Conservation (phyloP, 805 yeast species). For the Yamadazyma olivae region DNA sequence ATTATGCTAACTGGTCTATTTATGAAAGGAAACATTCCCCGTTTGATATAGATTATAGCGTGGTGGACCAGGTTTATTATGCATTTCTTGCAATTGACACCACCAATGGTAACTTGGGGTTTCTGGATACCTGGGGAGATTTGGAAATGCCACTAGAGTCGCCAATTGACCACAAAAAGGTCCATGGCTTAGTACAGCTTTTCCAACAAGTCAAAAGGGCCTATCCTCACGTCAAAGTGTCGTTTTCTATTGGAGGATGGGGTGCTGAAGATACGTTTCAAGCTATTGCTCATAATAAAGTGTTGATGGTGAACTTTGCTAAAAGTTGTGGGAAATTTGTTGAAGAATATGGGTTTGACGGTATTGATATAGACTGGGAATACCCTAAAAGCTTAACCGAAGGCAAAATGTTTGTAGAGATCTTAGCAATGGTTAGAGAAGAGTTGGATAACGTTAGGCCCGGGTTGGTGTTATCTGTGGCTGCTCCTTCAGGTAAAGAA, state of each 20-base stretch:
- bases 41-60: conserved; percentile 57
- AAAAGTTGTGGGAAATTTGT: conserved; percentile 46
- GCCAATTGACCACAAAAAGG: conserved; percentile 12
- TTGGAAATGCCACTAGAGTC: conserved; percentile 35
- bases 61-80: conserved; percentile 68
- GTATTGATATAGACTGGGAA: conserved; percentile 95
- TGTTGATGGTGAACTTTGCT: conserved; percentile 45
- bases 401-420: conserved; percentile 38
- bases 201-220: conserved; percentile 44
- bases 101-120: conserved; percentile 48
- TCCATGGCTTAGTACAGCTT: conserved; percentile 50
- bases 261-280: conserved; percentile 48
- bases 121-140: conserved; percentile 70
- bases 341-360: conserved; percentile 68
- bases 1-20: conserved; percentile 50
- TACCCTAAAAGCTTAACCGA: conserved; percentile 58
- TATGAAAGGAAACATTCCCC: conserved; percentile 46
- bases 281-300: conserved; percentile 19
- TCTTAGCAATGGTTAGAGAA: conserved; percentile 40
- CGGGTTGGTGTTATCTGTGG: conserved; percentile 58
- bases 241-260: conserved; percentile 84
- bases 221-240: conserved; percentile 45
- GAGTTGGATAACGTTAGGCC: conserved; percentile 29
- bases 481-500: conserved; percentile 67
- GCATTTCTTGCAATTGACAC: conserved; percentile 67